Percentiles rank a stretch among this genome's conserved stretches.
phyloP scores from a whole-genome alignment of 148 eudicot species.

The Cornus florida region DNA sequence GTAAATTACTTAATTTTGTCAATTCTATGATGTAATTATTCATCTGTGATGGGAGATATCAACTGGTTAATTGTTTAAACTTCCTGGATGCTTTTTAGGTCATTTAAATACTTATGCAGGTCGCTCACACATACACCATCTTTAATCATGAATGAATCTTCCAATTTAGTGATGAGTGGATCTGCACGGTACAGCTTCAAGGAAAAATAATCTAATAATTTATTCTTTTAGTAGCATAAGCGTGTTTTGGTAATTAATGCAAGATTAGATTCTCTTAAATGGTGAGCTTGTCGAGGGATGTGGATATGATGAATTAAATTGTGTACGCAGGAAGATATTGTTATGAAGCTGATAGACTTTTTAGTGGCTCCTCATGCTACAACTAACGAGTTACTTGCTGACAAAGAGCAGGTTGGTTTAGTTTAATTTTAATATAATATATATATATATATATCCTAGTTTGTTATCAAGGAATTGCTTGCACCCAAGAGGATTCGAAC shows the following conservation, averaged over 20 bases:
- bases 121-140: not conserved
- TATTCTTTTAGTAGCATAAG: not conserved
- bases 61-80: not conserved
- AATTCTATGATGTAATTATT: not conserved
- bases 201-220: not conserved
- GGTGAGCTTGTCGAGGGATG: not conserved
- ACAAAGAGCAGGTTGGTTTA: conserved; percentile 76
- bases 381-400: conserved; percentile 70
- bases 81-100: not conserved
- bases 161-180: not conserved
- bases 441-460: too few species aligned
- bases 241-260: not conserved
- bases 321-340: conserved; percentile 69
- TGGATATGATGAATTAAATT: conserved; percentile 1
- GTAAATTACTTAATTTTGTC: not conserved
- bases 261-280: not conserved
- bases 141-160: not conserved
- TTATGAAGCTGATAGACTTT: conserved; percentile 74
- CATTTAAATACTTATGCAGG: not conserved
- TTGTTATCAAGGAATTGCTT: too few species aligned
- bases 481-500: too few species aligned
- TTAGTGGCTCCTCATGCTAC: conserved; percentile 88
- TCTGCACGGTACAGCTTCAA: not conserved
- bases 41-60: not conserved
- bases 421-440: not conserved